Evolutionary conservation across 1,139 yeast species (phyloP), one percentile per base, ranked within the genome.

Genomic region (Geotrichum klebahnii): DNA sequence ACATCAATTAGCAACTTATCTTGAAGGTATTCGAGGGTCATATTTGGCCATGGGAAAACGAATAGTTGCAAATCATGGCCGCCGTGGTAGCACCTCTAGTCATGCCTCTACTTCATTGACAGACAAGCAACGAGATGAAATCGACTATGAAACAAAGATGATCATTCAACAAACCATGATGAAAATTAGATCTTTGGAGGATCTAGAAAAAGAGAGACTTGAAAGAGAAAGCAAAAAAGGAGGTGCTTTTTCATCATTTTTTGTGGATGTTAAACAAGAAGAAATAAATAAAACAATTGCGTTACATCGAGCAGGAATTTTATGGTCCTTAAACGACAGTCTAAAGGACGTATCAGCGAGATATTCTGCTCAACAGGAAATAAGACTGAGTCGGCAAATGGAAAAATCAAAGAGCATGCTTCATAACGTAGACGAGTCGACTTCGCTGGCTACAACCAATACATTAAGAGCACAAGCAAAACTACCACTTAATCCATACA

Each of bases 111-210:
- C 54, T 9, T 41, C 58, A 8, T 48, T 71, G 55, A 65, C 70
- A 5, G 74, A 70, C 35, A 59, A 62, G 35, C 71, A 72, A 47
- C 59, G 71, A 24, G 74, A 71, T 53, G 72, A 70, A 23, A 66
- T 72, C 40, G 76, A 72, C 58, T 68, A 67, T 53, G 72, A 69
- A 48, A 66, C 71, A 14, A 60, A 67, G 24, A 55, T 60, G 45
- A 62, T 68, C 33, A 56, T 72, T 24, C 72, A 70, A 55, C 61
- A 61, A 40, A 69, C 70, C 47, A 61, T 66, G 55, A 54, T 59
- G 12, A 57, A 64, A 26, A 62, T 71, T 39, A 61, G 69, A 33
- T 57, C 61, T n/a, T 61, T 72, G 41, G 74, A 71, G 48, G 61
- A 58, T 22, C 51, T 63, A 34, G 72, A 69, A 45, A 46, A 19